Evolutionary conservation across 306 rosid species (phyloP).

Genomic region (Quercus ilex): DNA sequence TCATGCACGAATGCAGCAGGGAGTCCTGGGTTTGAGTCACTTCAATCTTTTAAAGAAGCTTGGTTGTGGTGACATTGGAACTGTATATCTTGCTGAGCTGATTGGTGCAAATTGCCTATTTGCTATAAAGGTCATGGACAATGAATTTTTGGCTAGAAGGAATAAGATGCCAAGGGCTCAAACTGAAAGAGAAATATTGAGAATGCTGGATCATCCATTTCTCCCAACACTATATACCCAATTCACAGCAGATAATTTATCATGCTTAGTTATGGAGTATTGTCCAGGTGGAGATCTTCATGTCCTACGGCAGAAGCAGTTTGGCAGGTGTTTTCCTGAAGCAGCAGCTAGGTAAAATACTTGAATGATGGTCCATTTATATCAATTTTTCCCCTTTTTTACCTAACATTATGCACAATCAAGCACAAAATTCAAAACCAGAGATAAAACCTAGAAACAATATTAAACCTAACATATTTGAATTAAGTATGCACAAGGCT

Average conservation of each 20-base stretch:
- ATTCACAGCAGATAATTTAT: slow-evolving; percentile 84
- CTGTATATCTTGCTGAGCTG: slow-evolving; percentile 92
- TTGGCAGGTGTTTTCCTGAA: slow-evolving; percentile 69
- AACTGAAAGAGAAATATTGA: slow-evolving; percentile 90
- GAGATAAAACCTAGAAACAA: not conserved
- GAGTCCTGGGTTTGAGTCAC: slow-evolving; percentile 68
- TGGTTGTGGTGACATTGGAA: slow-evolving; percentile 98
- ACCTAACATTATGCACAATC: not conserved
- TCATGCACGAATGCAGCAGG: slow-evolving; percentile 60
- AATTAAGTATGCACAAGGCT: not conserved
- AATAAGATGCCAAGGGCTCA: slow-evolving; percentile 98
- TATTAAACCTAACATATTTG: slow-evolving; percentile 7
- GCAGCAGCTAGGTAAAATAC: slow-evolving; percentile 76
- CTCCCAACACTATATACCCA: slow-evolving; percentile 91
- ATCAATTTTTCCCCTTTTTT: slow-evolving; percentile 5
- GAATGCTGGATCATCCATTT: slow-evolving; percentile 96
- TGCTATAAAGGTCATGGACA: slow-evolving; percentile 99
- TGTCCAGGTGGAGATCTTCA: slow-evolving; percentile 99
- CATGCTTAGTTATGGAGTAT: slow-evolving; percentile 97
- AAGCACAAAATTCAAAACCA: slow-evolving; percentile 8
- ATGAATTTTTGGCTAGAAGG: slow-evolving; percentile 82
- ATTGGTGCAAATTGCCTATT: slow-evolving; percentile 74
- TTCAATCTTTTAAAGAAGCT: slow-evolving; percentile 94
- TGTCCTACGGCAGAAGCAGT: slow-evolving; percentile 91
- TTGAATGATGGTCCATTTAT: slow-evolving; percentile 5